These are phyloP conservation scores for Sporothrix curviconia DNA, from an alignment of 2,329 filamentous ascomycete species.

Conservation along the genomic window DNA sequence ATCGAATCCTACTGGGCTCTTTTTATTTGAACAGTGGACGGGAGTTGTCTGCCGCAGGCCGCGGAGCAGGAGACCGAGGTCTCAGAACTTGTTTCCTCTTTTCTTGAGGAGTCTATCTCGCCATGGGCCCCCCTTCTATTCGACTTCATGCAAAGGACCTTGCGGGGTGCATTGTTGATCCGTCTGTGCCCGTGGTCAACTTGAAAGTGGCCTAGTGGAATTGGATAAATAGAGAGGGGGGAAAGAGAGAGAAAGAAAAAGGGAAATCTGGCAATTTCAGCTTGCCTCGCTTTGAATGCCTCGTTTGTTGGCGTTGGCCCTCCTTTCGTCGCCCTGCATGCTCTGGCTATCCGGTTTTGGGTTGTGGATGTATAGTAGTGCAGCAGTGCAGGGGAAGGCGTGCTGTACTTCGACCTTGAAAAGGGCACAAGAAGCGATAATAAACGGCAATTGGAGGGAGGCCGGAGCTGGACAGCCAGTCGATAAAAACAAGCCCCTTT, in stretches of 20 bases:
- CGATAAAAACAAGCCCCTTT: not conserved
- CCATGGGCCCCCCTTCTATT: not conserved
- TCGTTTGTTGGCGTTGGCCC: not conserved
- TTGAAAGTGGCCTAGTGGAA: no score
- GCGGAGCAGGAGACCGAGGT: not conserved
- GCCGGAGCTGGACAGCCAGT: not conserved
- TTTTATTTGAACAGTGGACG: no score
- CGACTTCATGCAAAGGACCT: no score
- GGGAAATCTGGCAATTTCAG: no score
- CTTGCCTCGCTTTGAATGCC: no score
- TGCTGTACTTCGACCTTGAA: no score
- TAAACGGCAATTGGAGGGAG: no score
- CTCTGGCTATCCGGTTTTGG: not conserved
- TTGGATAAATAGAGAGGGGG: not conserved
- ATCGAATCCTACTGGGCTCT: not conserved
- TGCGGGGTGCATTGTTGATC: no score
- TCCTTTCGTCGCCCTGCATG: not conserved
- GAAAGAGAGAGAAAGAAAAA: not conserved
- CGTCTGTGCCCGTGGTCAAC: not conserved
- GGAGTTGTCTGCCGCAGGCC: not conserved
- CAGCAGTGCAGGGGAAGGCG: no score
- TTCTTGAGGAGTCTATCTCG: not conserved
- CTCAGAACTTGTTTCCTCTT: not conserved
- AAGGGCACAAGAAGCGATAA: no score
- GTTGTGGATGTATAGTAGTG: no score